A percentile compares a stretch with the other conserved stretches of the same genome.
Conservation (phyloP, 2,329 filamentous ascomycete genomes). For the Thermothelomyces thermophilus region DNA sequence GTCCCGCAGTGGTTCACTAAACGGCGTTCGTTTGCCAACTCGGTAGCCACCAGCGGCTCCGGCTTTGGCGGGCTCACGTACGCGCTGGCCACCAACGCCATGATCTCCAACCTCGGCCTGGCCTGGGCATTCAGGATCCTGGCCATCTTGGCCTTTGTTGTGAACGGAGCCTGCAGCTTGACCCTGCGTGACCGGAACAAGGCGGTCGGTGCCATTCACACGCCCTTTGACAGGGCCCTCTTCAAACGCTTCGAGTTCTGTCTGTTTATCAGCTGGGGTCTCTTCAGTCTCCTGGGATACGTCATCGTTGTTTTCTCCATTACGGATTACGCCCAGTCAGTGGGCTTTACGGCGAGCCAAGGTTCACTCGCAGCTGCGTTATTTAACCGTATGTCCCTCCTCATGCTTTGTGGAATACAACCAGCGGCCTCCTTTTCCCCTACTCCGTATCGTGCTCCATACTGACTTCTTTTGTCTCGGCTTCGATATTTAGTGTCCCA, state of each 20-base stretch:
- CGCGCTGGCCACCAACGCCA: slow-evolving; percentile 59
- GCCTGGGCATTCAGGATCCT: slow-evolving; percentile 62
- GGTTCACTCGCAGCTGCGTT: slow-evolving; percentile 67
- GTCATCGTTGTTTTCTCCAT: slow-evolving; percentile 71
- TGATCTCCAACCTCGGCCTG: slow-evolving; percentile 58
- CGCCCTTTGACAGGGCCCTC: slow-evolving; percentile 58
- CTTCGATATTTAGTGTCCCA: slow-evolving; percentile 41
- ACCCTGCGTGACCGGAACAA: slow-evolving; percentile 67
- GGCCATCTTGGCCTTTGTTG: slow-evolving; percentile 55
- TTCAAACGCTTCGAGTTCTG: slow-evolving; percentile 58
- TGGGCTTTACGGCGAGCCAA: slow-evolving; percentile 61
- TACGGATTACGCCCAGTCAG: slow-evolving; percentile 62
- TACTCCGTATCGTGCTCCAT: too few relatives aligned
- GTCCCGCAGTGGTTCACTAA: slow-evolving; percentile 70
- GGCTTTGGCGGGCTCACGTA: slow-evolving; percentile 70
- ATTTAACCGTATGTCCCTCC: slow-evolving; percentile 50
- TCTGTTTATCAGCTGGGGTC: slow-evolving; percentile 59
- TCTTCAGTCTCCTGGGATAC: slow-evolving; percentile 67
- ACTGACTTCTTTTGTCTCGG: slow-evolving; percentile 4
- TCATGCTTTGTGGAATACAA: not conserved
- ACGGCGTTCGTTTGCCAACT: slow-evolving; percentile 62
- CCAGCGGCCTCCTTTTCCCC: not conserved
- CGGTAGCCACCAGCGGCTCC: slow-evolving; percentile 60
- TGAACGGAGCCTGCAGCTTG: slow-evolving; percentile 57
- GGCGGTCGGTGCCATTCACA: slow-evolving; percentile 58